Evolutionary conservation across 2,329 filamentous ascomycete genomes (phyloP).

Genomic region (Pseudopithomyces maydicus): DNA sequence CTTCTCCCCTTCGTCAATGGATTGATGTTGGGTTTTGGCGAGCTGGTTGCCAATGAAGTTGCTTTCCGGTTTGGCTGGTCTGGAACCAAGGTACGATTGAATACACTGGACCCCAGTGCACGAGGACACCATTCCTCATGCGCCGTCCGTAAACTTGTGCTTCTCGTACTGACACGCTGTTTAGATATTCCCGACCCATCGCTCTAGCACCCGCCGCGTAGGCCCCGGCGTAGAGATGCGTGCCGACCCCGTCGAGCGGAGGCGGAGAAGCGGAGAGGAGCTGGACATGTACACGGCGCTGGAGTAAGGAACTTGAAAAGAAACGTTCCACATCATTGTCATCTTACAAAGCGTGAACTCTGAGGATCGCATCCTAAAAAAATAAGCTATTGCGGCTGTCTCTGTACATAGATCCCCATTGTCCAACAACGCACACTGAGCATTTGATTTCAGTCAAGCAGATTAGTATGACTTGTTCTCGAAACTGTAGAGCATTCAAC

Average conservation of each 20-base stretch:
- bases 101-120: not conserved
- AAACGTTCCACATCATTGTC: not conserved
- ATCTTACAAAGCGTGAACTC: no score
- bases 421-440: no score
- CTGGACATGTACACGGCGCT: conserved; percentile 70
- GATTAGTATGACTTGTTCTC: no score
- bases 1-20: conserved; percentile 95
- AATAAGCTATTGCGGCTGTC: no score
- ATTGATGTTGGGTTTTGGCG: conserved; percentile 96
- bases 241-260: conserved; percentile 65
- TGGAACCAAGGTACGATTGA: conserved; percentile 76
- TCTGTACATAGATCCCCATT: no score
- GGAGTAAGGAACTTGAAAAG: conserved; percentile 55
- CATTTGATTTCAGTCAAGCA: no score
- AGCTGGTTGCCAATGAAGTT: conserved; percentile 94
- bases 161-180: not conserved
- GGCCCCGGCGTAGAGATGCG: conserved; percentile 84
- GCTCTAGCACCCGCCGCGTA: conserved; percentile 62
- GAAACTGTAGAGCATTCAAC: no score
- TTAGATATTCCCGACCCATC: conserved; percentile 65
- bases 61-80: conserved; percentile 94
- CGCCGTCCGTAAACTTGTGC: not conserved
- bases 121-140: not conserved
- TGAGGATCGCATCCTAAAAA: no score
- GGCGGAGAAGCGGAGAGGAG: conserved; percentile 57